Evolutionary conservation across 805 yeast genomes (phyloP), one percentile per base, ranked within the genome.

Genomic region (Candida dajiaensis): DNA sequence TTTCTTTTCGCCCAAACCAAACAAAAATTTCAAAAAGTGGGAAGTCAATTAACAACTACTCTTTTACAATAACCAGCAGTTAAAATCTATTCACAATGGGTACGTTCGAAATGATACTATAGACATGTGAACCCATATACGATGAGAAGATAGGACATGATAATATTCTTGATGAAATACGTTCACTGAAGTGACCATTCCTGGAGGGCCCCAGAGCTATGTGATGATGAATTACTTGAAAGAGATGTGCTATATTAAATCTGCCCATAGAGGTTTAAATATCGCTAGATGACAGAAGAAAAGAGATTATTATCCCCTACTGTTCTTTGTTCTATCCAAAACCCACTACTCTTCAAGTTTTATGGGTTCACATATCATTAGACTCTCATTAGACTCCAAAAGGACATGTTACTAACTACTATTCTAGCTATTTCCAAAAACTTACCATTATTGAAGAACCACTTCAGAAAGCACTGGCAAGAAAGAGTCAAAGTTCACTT

Each of bases 381-480:
- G n/a, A 13, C 31, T 25, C n/a, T n/a, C n/a, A n/a, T n/a, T n/a
- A n/a, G n/a, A n/a, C n/a, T n/a, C n/a, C n/a, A n/a, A 22, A 6
- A 8, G 8, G 23, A 15, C 20, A 9, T 9, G 36, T 22, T 39
- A 51, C 54, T 49, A 51, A 62, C 60, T 12, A 10, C 3, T 37
- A 3, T 36, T 19, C 42, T 75, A 90, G 99, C 98, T 77, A 89
- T 94, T 83, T 77, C 94, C 67, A 92, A 94, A 90, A 92, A 92
- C 81, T 83, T 89, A 81, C 96, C 98, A 82, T 80, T 92, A 80
- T 86, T 88, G 83, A 89, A 88, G 85, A 92, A 92, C 85, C 99
- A 94, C 83, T 92, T 92, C 96, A 86, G 97, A 83, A 92, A 92
- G 88, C 92, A 92, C 96, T 94, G 99, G 99, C 98, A 94, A 81